A percentile compares a stretch with the other conserved stretches of the same genome.
Conservation (phyloP, 1,284 basidiomycete species). For the Austropuccinia psidii region DNA sequence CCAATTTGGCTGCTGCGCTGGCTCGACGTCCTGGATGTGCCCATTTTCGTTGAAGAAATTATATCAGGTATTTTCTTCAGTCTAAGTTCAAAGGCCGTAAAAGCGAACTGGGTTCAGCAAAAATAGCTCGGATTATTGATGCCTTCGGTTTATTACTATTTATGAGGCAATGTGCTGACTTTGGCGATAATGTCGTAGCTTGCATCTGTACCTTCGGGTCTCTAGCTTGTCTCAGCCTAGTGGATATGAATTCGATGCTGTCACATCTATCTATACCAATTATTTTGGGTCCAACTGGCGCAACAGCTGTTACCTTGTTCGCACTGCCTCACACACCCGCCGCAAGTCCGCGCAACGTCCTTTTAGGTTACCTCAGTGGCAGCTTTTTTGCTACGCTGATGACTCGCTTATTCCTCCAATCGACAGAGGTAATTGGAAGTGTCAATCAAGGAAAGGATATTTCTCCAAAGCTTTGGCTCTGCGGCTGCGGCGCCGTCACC, state of each 20-base stretch:
- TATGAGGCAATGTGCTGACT: neutral
- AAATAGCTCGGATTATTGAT: neutral
- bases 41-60: conserved; percentile 1
- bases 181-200: neutral
- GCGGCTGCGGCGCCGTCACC: neutral
- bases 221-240: neutral
- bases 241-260: neutral
- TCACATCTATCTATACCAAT: conserved; percentile 7
- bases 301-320: conserved; percentile 8
- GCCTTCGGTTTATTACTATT: neutral
- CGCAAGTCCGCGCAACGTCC: conserved; percentile 3
- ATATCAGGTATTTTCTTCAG: neutral
- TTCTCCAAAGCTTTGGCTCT: neutral
- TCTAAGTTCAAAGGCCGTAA: no score
- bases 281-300: conserved; percentile 16
- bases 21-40: conserved; percentile 14
- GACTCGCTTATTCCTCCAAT: conserved; percentile 1
- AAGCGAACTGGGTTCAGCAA: no score
- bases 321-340: neutral
- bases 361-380: conserved; percentile 9
- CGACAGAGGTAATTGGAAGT: neutral
- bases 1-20: conserved; percentile 22
- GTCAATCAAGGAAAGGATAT: neutral
- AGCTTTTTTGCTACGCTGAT: conserved; percentile 1
- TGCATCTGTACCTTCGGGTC: neutral